Conservation (phyloP, 495 filamentous ascomycete genomes). For the Penicillium desertorum region DNA sequence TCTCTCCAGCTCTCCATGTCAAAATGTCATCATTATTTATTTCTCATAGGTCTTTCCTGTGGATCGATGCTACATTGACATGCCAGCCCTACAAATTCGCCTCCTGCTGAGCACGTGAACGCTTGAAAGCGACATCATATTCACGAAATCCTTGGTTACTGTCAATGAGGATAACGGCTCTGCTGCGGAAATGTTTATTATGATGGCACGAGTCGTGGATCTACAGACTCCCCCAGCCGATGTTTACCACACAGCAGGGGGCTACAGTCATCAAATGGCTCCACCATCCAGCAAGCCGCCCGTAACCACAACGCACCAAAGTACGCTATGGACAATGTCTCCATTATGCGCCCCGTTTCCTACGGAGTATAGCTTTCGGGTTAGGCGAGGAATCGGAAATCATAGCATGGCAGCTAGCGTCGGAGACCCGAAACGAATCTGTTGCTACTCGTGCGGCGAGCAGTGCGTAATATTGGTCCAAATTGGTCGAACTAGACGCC, state of each 20-base stretch:
- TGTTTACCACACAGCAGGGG: conserved; percentile 25
- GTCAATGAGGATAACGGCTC: conserved; percentile 21
- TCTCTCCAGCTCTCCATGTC: conserved; percentile 5
- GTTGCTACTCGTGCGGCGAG: conserved; percentile 24
- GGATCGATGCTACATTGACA: conserved; percentile 4
- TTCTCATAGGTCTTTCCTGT: background rate
- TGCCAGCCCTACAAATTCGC: conserved; percentile 32
- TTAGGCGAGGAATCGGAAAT: conserved; percentile 24
- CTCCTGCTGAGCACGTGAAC: conserved; percentile 26
- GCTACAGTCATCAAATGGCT: conserved; percentile 20
- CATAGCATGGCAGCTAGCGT: conserved; percentile 23
- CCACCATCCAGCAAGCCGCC: conserved; percentile 32
- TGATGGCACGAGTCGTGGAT: conserved; percentile 29
- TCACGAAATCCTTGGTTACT: conserved; percentile 25
- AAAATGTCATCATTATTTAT: conserved; percentile 7
- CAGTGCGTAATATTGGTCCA: conserved; percentile 25
- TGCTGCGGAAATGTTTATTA: conserved; percentile 23
- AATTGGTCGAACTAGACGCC: conserved; percentile 17
- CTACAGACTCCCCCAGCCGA: conserved; percentile 26
- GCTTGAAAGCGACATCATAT: conserved; percentile 25
- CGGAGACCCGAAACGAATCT: conserved; percentile 13
- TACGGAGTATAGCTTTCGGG: conserved; percentile 6
- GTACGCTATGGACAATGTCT: conserved; percentile 22
- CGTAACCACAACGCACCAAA: conserved; percentile 26
- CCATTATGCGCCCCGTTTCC: conserved; percentile 20